These are phyloP conservation scores for Sugiyamaella pinicola DNA, from an alignment of 1,139 yeast species.

Conservation along the genomic window DNA sequence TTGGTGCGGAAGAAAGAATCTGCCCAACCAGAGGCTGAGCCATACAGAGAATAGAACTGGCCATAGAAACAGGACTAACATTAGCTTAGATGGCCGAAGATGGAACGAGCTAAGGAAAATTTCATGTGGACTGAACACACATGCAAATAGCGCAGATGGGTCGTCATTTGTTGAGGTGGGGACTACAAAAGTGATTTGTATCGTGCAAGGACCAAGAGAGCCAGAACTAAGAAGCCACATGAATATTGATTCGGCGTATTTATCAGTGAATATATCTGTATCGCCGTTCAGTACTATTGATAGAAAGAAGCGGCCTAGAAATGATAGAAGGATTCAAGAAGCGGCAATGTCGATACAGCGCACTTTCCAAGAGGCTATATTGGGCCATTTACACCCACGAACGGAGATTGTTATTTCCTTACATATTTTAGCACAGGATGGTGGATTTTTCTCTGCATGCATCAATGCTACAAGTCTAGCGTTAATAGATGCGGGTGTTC, in stretches of 20 bases:
- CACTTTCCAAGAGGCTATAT: constrained; percentile 78
- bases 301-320: constrained; percentile 59
- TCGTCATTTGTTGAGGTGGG: constrained; percentile 93
- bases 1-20: no score
- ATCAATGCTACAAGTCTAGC: constrained; percentile 90
- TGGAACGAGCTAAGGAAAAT: constrained; percentile 90
- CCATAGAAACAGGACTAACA: constrained; percentile 13
- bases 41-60: no score
- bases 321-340: constrained; percentile 64
- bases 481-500: constrained; percentile 90
- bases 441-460: constrained; percentile 79
- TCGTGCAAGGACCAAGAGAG: constrained; percentile 88
- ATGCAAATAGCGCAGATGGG: constrained; percentile 87
- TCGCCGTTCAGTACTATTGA: constrained; percentile 83
- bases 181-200: constrained; percentile 82
- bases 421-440: constrained; percentile 86
- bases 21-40: no score
- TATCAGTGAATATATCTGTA: constrained; percentile 66
- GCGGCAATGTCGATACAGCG: constrained; percentile 71
- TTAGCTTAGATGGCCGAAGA: constrained; percentile 72
- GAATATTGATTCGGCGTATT: constrained; percentile 52
- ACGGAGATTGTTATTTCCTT: constrained; percentile 73
- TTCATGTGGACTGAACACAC: constrained; percentile 80
- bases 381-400: constrained; percentile 76
- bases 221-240: constrained; percentile 54